Conservation (phyloP, 495 filamentous ascomycete genomes). For the Hypomontagnella submonticulosa region DNA sequence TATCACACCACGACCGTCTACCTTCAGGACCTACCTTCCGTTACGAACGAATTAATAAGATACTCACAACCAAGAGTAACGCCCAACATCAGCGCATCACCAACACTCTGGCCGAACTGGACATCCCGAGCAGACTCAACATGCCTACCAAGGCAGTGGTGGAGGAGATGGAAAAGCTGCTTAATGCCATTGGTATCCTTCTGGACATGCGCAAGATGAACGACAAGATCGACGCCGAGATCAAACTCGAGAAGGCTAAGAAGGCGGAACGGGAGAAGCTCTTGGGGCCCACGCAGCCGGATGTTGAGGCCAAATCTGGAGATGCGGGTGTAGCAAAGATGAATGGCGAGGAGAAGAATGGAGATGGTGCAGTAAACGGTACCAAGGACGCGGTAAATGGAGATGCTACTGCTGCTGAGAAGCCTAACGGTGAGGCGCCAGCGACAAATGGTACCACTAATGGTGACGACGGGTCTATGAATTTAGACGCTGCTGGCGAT, state of each 20-base stretch:
- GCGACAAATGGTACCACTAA: conserved; percentile 37
- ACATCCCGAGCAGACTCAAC: conserved; percentile 77
- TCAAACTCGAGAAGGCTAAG: conserved; percentile 74
- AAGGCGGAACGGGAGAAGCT: conserved; percentile 68
- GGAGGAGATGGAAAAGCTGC: conserved; percentile 82
- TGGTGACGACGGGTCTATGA: conserved; percentile 7
- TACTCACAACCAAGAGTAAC: conserved; percentile 82
- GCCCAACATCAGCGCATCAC: conserved; percentile 84
- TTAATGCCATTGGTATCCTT: conserved; percentile 75
- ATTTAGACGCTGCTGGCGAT: conserved; percentile 14
- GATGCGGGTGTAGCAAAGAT: conserved; percentile 4
- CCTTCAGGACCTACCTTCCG: conserved; percentile 79
- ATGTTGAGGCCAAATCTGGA: conserved; percentile 26
- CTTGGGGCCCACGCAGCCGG: conserved; percentile 30
- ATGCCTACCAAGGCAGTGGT: conserved; percentile 89
- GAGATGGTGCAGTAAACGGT: neutral
- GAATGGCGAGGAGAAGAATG: conserved; percentile 40
- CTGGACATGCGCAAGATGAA: conserved; percentile 84
- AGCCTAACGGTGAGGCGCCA: conserved; percentile 36
- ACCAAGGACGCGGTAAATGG: conserved; percentile 21
- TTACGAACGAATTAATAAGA: conserved; percentile 82
- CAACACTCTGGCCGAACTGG: conserved; percentile 79
- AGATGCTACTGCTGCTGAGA: conserved; percentile 33
- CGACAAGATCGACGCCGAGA: conserved; percentile 89
- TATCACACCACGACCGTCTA: conserved; percentile 87